Evolutionary conservation across 495 filamentous ascomycete species (phyloP).

Genomic region (Lepidopterella palustris): DNA sequence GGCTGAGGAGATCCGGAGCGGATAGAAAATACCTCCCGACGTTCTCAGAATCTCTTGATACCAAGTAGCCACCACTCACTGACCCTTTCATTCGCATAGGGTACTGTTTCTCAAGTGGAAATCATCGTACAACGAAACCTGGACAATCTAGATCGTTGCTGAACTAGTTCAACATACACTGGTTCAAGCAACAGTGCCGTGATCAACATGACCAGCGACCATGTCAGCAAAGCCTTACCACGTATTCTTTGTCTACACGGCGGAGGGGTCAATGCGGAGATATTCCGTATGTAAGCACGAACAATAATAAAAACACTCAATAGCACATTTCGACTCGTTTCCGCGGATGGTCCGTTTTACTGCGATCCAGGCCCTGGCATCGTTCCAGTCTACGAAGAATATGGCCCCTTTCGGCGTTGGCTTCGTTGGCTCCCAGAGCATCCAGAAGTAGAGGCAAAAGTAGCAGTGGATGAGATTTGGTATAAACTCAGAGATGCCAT

Average conservation of each 20-base stretch:
- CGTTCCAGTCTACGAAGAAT: slow-evolving; percentile 44
- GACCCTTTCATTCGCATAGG: no score
- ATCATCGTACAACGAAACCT: no score
- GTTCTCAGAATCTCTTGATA: no score
- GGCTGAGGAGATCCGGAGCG: no score
- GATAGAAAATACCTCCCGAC: no score
- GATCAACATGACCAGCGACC: no score
- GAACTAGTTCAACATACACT: no score
- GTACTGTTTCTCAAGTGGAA: no score
- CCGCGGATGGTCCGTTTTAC: slow-evolving; percentile 49
- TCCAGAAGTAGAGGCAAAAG: slow-evolving; percentile 34
- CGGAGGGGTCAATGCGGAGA: slow-evolving; percentile 50
- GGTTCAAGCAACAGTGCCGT: no score
- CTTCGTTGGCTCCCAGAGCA: slow-evolving; percentile 43
- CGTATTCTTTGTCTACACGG: slow-evolving; percentile 62
- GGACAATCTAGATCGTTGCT: no score
- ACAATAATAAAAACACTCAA: slow-evolving; percentile 38
- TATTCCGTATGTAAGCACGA: slow-evolving; percentile 53
- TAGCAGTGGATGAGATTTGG: slow-evolving; percentile 29
- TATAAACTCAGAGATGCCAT: slow-evolving; percentile 28
- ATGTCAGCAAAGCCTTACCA: no score
- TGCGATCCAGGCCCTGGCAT: slow-evolving; percentile 45
- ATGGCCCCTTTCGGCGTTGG: slow-evolving; percentile 52
- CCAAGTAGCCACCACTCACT: no score
- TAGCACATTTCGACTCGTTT: slow-evolving; percentile 49